Base-by-base conservation (phyloP, 805 yeast genomes). In the Wickerhamiella parazyma region DNA sequence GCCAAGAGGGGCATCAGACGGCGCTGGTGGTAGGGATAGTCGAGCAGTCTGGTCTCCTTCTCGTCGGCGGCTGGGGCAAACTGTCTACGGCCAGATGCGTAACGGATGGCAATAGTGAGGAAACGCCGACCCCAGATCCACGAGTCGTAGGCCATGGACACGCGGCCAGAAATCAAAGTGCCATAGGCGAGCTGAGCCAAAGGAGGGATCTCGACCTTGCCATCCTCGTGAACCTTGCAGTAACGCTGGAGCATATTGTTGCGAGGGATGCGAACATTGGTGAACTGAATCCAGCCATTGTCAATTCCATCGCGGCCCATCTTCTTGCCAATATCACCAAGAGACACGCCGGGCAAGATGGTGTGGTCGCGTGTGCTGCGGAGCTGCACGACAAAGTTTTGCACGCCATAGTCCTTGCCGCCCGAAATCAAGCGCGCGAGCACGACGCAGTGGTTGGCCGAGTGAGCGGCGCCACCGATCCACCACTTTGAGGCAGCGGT, bases 381-480 rank as follows among this genome's bases (percentile, higher is more conserved):
- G 49, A 84, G 65, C 28, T 89, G 94, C 16, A 84, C 94, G 35
- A 84, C 78, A 64, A 84, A 84, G 2, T 85, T 79, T 61, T 83
- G 82, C 44, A 84, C 91, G 40, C 94, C 94, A 58, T 82, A 76
- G 60, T 84, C 94, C 56, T 78, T 72, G 9, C 79, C 84, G 31
- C 76, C 66, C 17, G 81, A 84, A 40, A 79, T 71, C 48, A 84
- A 67, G 48, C 94, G 69, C 6, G 94, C 94, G 59, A 76, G 83
- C 21, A 74, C 78, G 16, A 75, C 73, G 20, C 81, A 68, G 63
- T 83, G 94, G 33, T 84, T 82, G 3, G 94, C 80, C 12, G 89
- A 76, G 59, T 81, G 87, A 9, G 94, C 94, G 26, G 94, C 94
- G 53, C 94, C 94, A 39, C 94, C 94, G 53, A 84, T 84, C 94